phyloP scores from a whole-genome alignment of 2,329 filamentous ascomycete genomes.

The Penicillium polonicum region DNA sequence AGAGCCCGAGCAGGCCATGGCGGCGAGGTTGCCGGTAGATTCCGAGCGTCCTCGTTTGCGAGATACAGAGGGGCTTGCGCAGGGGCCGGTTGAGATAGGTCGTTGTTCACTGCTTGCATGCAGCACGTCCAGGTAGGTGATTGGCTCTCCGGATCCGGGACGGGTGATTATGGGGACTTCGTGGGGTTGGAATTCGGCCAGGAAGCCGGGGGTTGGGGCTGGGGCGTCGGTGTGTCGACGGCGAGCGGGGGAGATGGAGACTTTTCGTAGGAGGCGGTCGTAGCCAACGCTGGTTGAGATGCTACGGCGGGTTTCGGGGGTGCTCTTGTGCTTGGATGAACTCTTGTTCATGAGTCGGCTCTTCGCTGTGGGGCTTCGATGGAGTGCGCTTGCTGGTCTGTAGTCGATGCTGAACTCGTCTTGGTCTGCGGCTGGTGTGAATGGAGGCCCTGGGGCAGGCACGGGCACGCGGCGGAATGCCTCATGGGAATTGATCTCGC shows the following conservation, averaged over 20 bases:
- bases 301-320: conserved; percentile 30
- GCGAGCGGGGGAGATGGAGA: conserved; percentile 23
- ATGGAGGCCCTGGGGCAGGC: conserved; percentile 33
- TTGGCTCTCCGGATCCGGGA: conserved; percentile 14
- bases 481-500: conserved; percentile 47
- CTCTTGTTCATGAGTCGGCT: conserved; percentile 33
- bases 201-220: conserved; percentile 32
- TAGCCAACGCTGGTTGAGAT: conserved; percentile 30
- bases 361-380: conserved; percentile 29
- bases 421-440: conserved; percentile 33
- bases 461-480: conserved; percentile 39
- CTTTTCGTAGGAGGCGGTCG: conserved; percentile 20
- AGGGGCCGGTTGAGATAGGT: neutral
- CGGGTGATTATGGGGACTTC: conserved; percentile 1
- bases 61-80: conserved; percentile 1
- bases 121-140: conserved; percentile 34
- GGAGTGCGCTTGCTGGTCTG: conserved; percentile 14
- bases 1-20: conserved; percentile 8
- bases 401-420: conserved; percentile 22
- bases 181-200: conserved; percentile 22
- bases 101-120: conserved; percentile 22
- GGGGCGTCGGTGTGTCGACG: conserved; percentile 45
- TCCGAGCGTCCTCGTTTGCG: conserved; percentile 16
- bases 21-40: conserved; percentile 10
- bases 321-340: conserved; percentile 32